These are phyloP conservation scores for Marchantia paleacea DNA, from an alignment of 225 moss, liverwort and hornwort species.

Conservation along the genomic window DNA sequence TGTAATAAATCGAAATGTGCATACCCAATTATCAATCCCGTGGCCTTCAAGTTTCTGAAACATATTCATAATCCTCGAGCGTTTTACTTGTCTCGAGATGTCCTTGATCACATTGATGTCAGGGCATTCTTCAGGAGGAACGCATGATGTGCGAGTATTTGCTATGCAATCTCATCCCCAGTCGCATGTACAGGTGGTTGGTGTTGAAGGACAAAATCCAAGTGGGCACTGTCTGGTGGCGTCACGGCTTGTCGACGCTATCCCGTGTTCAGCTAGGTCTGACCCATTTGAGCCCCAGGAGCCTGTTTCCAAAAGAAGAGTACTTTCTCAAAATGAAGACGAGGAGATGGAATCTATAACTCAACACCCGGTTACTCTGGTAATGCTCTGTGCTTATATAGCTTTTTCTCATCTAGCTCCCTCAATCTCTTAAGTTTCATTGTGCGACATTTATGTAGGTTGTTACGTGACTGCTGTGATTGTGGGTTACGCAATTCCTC, in stretches of 20 bases:
- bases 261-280: conserved; percentile 34
- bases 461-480: too few species aligned
- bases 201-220: conserved; percentile 81
- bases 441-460: too few species aligned
- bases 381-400: conserved; percentile 19
- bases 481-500: too few species aligned
- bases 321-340: conserved; percentile 18
- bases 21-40: too few species aligned
- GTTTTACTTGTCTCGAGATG: too few species aligned
- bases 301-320: conserved; percentile 65
- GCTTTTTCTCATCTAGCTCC: too few species aligned
- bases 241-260: conserved; percentile 57
- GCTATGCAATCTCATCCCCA: background rate
- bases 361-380: conserved; percentile 33
- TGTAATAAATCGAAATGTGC: too few species aligned
- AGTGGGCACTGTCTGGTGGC: conserved; percentile 83
- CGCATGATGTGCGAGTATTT: background rate
- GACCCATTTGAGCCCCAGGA: conserved; percentile 37
- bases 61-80: too few species aligned
- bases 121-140: background rate
- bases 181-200: conserved; percentile 52
- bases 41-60: too few species aligned
- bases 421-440: too few species aligned
- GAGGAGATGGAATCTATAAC: conserved; percentile 2
- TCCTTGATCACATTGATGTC: background rate